These are phyloP conservation scores for Coprinellus micaceus DNA, from an alignment of 768 basidiomycete genomes.

Conservation along the genomic window DNA sequence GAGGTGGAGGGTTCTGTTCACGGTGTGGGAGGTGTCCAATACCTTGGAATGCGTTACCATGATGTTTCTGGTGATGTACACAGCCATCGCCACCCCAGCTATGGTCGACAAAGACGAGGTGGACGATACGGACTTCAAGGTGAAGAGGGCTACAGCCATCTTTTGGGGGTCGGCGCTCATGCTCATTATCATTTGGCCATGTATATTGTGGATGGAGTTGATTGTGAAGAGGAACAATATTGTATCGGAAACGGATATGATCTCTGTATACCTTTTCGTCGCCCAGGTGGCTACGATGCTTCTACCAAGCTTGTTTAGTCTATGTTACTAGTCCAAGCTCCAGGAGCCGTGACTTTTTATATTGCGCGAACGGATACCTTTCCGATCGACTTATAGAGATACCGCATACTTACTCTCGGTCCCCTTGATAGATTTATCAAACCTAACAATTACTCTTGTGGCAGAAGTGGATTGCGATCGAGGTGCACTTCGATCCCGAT, in stretches of 20 bases:
- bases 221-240: constrained; percentile 1
- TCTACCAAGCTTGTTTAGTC: neutral
- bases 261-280: constrained; percentile 9
- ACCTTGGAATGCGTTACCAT: neutral
- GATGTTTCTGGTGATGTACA: neutral
- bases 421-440: too few relatives aligned
- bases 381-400: too few relatives aligned
- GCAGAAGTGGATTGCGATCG: too few relatives aligned
- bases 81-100: neutral
- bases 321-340: too few relatives aligned
- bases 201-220: constrained; percentile 12
- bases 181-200: constrained; percentile 1
- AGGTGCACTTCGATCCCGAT: too few relatives aligned
- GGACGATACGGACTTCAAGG: neutral
- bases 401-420: too few relatives aligned
- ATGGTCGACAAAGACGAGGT: neutral
- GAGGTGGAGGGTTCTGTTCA: constrained; percentile 8
- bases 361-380: too few relatives aligned
- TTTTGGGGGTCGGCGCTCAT: neutral
- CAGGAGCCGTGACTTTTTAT: too few relatives aligned
- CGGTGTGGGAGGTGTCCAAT: constrained; percentile 6
- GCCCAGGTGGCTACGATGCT: constrained; percentile 2
- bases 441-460: too few relatives aligned
- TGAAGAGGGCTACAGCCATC: neutral
- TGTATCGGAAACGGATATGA: constrained; percentile 15